Evolutionary conservation across 2,329 filamentous ascomycete genomes (phyloP).

Genomic region (Pseudogymnoascus sp.): DNA sequence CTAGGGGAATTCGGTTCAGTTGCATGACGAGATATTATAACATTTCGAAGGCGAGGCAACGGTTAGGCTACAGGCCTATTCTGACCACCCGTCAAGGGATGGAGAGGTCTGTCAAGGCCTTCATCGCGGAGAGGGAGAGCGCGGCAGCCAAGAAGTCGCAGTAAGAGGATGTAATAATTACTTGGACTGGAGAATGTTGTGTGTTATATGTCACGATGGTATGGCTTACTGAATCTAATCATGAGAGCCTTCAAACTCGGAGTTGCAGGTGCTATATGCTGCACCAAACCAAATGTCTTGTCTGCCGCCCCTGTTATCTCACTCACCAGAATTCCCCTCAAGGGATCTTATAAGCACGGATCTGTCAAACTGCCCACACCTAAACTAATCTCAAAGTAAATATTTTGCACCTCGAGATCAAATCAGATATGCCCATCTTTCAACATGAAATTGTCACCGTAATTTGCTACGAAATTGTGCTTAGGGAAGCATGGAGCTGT

Average conservation of each 20-base stretch:
- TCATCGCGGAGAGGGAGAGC: conserved; percentile 19
- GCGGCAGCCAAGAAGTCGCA: conserved; percentile 26
- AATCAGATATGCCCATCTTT: background rate
- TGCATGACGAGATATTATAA: conserved; percentile 73
- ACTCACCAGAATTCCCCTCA: background rate
- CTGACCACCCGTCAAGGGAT: conserved; percentile 60
- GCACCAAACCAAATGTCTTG: background rate
- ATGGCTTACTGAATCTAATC: background rate
- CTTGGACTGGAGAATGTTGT: background rate
- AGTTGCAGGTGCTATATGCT: background rate
- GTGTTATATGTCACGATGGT: background rate
- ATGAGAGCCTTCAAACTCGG: background rate
- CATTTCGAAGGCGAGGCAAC: conserved; percentile 65
- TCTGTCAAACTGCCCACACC: background rate
- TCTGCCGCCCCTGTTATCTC: background rate
- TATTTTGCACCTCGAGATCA: background rate
- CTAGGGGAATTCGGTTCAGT: conserved; percentile 48
- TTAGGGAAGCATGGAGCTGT: background rate
- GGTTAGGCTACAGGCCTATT: conserved; percentile 63
- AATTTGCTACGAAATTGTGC: background rate
- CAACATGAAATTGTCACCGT: background rate
- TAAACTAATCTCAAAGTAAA: background rate
- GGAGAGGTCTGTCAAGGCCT: conserved; percentile 22
- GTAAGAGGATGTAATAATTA: conserved; percentile 12
- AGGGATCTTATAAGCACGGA: background rate